phyloP scores from a whole-genome alignment of 805 yeast genomes.

The Hanseniaspora mollemarum region DNA sequence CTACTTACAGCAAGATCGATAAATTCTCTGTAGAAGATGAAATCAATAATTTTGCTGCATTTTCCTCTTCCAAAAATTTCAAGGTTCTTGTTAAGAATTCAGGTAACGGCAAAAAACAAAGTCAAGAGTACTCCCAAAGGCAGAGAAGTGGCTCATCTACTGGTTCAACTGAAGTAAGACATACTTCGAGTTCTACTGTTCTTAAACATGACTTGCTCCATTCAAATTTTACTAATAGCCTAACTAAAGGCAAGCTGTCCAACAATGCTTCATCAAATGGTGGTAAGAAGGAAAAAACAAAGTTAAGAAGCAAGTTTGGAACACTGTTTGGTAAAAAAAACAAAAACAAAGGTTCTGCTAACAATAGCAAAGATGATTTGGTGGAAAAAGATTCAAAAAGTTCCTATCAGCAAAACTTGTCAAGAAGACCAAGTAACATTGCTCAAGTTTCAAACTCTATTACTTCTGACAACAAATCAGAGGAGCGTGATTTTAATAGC shows the following conservation, averaged over 20 bases:
- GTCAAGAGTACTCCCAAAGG: too few relatives aligned
- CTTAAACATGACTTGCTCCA: constrained; percentile 28
- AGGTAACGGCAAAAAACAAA: not conserved
- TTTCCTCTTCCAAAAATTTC: not conserved
- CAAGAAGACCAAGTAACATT: constrained; percentile 11
- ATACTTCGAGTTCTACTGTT: constrained; percentile 25
- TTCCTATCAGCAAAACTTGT: not conserved
- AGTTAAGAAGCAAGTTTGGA: constrained; percentile 58
- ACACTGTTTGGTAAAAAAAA: constrained; percentile 61
- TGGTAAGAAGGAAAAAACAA: constrained; percentile 23
- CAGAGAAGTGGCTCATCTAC: too few relatives aligned
- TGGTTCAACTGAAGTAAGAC: constrained; percentile 16
- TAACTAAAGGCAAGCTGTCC: constrained; percentile 24
- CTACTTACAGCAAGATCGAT: constrained; percentile 39
- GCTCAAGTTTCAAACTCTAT: not conserved
- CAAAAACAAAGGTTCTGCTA: constrained; percentile 28
- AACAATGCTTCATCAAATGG: constrained; percentile 12
- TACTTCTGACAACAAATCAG: not conserved
- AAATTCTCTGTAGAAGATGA: constrained; percentile 39
- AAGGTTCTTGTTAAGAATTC: not conserved
- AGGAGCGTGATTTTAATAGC: not conserved
- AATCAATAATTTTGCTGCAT: constrained; percentile 5
- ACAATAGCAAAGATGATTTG: not conserved
- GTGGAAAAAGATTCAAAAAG: not conserved
- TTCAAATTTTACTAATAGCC: constrained; percentile 24